Base-by-base conservation (phyloP, 441 rosid genomes). In the Kokia cookei region DNA sequence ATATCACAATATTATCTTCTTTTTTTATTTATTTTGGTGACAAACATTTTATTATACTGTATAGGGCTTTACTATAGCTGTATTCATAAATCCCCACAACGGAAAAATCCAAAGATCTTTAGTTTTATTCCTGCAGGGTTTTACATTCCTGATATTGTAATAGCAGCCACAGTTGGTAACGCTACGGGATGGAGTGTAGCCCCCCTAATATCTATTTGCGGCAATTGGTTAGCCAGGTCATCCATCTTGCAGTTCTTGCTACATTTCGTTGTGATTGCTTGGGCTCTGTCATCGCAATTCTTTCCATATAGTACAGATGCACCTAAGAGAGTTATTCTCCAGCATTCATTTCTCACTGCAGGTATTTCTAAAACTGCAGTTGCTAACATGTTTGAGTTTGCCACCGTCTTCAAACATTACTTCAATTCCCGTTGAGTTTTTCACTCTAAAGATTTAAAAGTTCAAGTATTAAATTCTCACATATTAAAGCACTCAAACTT, bases 271-370 rank as follows among this genome's bases (percentile, higher is more conserved):
- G 84, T 96, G 76, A 83, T 89, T 77, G 85, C 86, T 78, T 66
- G 92, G 86, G 99, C 99, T 7, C 76, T 96, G 37, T 87, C 99
- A 22, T 92, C 97, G 14, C 98, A 86, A 79, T 84, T 92, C 81
- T 96, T 96, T 84, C 99, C 99, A 27, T 96, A 96, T 79, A 89
- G 94, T 82, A 85, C 75, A 29, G 84, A 80, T 79, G 98, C 99
- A 69, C 98, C 97, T 2, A 96, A 96, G 90, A 92, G 97, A 85
- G 87, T 91, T 83, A 80, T 93, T 77, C 81, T 96, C 72, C 98
- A 96, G 84, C 93, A 96, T 64, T 88, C 99, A 43, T 72, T 86
- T 74, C 42, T 85, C 71, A 90, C 97, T 73, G 47, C 82, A 3
- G 99, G 99, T 96, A 93, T 63, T 72, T 61, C 68, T 72, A 19